A percentile compares a stretch with the other conserved stretches of the same genome.
phyloP scores from a whole-genome alignment of 2,329 filamentous ascomycete species.

The Polychaeton citri region DNA sequence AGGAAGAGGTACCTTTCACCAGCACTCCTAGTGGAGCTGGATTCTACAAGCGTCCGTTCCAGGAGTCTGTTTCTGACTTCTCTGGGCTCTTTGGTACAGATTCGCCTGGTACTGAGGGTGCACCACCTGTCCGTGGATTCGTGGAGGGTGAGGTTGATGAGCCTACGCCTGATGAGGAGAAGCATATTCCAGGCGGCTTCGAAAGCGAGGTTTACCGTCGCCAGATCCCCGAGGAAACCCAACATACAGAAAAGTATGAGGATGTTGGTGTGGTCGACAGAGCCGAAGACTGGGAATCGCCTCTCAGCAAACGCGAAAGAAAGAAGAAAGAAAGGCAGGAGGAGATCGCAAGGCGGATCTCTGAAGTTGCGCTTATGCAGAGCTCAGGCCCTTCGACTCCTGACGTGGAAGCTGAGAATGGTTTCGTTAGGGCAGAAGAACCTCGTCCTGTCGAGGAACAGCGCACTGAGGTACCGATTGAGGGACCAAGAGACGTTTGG shows the following conservation, averaged over 20 bases:
- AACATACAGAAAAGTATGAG: slow-evolving; percentile 20
- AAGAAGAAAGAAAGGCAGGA: slow-evolving; percentile 26
- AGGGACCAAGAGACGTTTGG: neutral
- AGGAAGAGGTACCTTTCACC: neutral
- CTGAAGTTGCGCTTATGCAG: too few species aligned
- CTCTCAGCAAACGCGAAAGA: slow-evolving; percentile 21
- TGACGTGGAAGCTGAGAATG: slow-evolving; percentile 1
- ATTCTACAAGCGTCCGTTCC: slow-evolving; percentile 26
- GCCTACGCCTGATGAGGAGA: slow-evolving; percentile 42
- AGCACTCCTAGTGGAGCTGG: neutral
- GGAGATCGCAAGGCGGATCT: too few species aligned
- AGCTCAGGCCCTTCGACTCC: slow-evolving; percentile 1
- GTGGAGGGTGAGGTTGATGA: slow-evolving; percentile 36
- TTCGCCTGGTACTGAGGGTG: slow-evolving; percentile 19
- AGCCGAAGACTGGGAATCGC: slow-evolving; percentile 20
- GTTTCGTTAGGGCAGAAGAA: slow-evolving; percentile 1
- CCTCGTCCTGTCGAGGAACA: slow-evolving; percentile 1
- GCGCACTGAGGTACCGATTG: neutral
- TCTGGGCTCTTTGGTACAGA: slow-evolving; percentile 11
- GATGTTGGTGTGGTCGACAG: slow-evolving; percentile 15
- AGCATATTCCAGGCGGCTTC: slow-evolving; percentile 52
- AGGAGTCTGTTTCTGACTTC: slow-evolving; percentile 29
- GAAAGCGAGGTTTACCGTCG: slow-evolving; percentile 21
- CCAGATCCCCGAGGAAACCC: slow-evolving; percentile 5
- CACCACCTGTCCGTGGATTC: slow-evolving; percentile 21